Base-by-base conservation (phyloP, 192 early-diverging fungal genomes). In the Obelidium mucronatum region DNA sequence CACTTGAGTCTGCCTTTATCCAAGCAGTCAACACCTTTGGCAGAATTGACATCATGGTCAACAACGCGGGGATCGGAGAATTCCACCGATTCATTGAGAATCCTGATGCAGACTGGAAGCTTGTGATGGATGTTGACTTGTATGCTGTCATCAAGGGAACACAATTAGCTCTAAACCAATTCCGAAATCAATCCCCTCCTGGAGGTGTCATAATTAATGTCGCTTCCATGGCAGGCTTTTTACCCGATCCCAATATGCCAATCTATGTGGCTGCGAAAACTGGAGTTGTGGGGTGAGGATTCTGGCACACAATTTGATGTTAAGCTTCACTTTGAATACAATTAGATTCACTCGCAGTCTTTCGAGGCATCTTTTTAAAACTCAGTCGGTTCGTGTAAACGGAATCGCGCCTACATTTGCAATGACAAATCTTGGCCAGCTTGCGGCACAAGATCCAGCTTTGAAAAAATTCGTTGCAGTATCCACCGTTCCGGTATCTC, bases 181-280 rank as follows among this genome's bases (percentile, higher is more conserved):
- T 93, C 69, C 56, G 76, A 4, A 78, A 85, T 31, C 80, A 78
- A 40, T 28, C n/a, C 34, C 67, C 78, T n/a, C 68, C 66, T 8
- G 85, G 84, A 6, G 93, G 91, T 64, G 89, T 92, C 6, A 88
- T 93, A 28, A 80, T 95, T 48, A 95, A 93, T 72, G 91, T 90
- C 2, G 90, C 94, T 1, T 93, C 91, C 5, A 84, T 92, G 63
- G 92, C 92, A 42, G 94, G 91, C 15, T 77, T 87, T 22, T 78
- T 82, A 53, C 86, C 83, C 15, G 64, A 79, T 35, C 54, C 56
- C 1, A 55, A 79, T 36, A 86, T 89, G 51, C 92, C 92, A 1
- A 87, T 92, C 6, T 95, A 95, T 78, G 87, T 87, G 5, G 92
- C 92, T 0, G 90, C 91, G 31, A 95, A 95, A 83, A 89, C 84